Evolutionary conservation across 129 eudicot genomes (phyloP).

Genomic region (Silybum marianum): DNA sequence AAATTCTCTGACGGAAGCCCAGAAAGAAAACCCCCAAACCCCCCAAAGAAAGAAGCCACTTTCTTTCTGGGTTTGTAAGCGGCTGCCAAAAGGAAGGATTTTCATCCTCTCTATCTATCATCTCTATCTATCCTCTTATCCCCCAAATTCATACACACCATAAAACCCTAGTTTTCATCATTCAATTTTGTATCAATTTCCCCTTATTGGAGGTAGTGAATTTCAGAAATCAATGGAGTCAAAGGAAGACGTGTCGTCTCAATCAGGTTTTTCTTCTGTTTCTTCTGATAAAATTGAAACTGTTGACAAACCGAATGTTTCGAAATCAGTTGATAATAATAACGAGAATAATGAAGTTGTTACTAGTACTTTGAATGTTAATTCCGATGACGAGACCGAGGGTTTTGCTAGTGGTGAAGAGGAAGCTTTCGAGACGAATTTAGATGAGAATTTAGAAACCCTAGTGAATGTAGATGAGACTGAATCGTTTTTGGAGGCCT

Average conservation of each 20-base stretch:
- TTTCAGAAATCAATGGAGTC: conserved; percentile 41
- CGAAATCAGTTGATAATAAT: conserved; percentile 20
- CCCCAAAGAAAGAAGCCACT: background rate
- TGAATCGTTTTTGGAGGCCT: conserved; percentile 38
- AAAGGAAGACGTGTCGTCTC: conserved; percentile 42
- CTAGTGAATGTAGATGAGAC: conserved; percentile 30
- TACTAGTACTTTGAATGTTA: conserved; percentile 20
- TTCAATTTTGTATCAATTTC: background rate
- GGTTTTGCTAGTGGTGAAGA: conserved; percentile 73
- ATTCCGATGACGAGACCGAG: conserved; percentile 45
- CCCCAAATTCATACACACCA: conserved; percentile 14
- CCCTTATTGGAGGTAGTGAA: background rate
- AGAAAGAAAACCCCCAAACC: conserved; percentile 24
- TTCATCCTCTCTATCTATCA: conserved; percentile 1
- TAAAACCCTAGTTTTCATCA: conserved; percentile 43
- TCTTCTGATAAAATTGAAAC: conserved; percentile 27
- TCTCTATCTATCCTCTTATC: conserved; percentile 16
- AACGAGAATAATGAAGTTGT: background rate
- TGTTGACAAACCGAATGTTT: conserved; percentile 23
- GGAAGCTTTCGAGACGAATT: conserved; percentile 49
- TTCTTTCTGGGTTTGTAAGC: conserved; percentile 9
- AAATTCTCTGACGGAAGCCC: background rate
- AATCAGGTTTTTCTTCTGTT: conserved; percentile 45
- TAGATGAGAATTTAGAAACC: conserved; percentile 34
- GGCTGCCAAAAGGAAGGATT: conserved; percentile 20